These are phyloP conservation scores for Benincasa hispida DNA, from an alignment of 306 rosid genomes.

Conservation along the genomic window DNA sequence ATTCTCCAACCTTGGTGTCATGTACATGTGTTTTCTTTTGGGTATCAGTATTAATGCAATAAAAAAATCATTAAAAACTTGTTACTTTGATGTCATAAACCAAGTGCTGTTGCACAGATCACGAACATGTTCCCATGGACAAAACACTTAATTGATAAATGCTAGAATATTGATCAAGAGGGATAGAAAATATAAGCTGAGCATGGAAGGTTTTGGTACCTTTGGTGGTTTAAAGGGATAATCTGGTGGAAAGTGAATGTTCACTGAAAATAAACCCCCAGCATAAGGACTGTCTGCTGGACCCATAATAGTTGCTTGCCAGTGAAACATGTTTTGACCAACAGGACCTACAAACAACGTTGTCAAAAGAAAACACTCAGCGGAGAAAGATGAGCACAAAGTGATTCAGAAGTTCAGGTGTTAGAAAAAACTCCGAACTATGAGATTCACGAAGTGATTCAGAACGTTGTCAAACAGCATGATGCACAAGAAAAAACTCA, in stretches of 20 bases:
- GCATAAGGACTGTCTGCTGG: slow-evolving; percentile 3
- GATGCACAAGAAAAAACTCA: not conserved
- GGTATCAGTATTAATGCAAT: not conserved
- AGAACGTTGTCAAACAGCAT: no score
- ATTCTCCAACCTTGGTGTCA: not conserved
- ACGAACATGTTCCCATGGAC: not conserved
- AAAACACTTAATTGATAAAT: not conserved
- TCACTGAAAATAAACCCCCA: slow-evolving; percentile 3
- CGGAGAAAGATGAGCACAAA: not conserved
- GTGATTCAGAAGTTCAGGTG: not conserved
- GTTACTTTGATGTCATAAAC: not conserved
- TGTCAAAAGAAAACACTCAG: not conserved
- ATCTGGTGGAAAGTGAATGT: slow-evolving; percentile 10
- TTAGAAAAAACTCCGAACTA: no score
- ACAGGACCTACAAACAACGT: not conserved
- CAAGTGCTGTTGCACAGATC: not conserved
- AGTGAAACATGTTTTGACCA: slow-evolving; percentile 10
- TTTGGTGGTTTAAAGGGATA: slow-evolving; percentile 7
- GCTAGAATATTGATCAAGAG: not conserved
- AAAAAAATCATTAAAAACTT: not conserved
- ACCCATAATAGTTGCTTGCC: no score
- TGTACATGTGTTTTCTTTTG: not conserved
- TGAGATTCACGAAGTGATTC: no score
- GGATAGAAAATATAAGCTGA: not conserved
- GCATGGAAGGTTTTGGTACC: not conserved